These are phyloP conservation scores for Letharia columbiana DNA, from an alignment of 495 filamentous ascomycete genomes.

Conservation along the genomic window DNA sequence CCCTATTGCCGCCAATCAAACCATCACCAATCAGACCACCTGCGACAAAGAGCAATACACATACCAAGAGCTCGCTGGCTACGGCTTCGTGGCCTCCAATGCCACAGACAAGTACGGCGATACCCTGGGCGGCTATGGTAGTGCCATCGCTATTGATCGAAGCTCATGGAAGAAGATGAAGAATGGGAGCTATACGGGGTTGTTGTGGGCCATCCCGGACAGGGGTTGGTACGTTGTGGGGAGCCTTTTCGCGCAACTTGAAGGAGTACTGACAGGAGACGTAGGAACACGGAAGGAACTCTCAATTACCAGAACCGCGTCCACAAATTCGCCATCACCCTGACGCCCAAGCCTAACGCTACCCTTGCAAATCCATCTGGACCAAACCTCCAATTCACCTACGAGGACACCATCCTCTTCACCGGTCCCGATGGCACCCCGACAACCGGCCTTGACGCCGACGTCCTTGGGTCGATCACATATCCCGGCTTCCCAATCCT, in stretches of 20 bases:
- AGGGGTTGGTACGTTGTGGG: constrained; percentile 52
- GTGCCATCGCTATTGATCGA: constrained; percentile 55
- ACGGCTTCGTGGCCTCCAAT: constrained; percentile 52
- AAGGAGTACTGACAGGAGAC: neutral
- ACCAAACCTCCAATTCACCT: constrained; percentile 58
- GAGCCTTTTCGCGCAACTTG: neutral
- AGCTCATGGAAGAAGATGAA: constrained; percentile 52
- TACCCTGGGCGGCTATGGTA: constrained; percentile 62
- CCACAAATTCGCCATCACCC: constrained; percentile 58
- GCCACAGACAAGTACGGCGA: constrained; percentile 64
- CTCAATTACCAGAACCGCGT: constrained; percentile 65
- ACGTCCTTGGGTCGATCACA: constrained; percentile 42
- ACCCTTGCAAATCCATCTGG: constrained; percentile 46
- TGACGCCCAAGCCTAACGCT: constrained; percentile 45
- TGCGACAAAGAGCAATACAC: constrained; percentile 58
- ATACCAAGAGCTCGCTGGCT: constrained; percentile 65
- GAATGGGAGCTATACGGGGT: constrained; percentile 51
- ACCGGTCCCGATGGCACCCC: constrained; percentile 59
- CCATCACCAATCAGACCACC: constrained; percentile 43
- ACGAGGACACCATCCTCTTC: constrained; percentile 60
- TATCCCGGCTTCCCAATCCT: constrained; percentile 57
- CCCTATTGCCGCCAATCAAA: neutral
- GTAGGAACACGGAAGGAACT: constrained; percentile 64
- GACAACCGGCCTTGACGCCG: constrained; percentile 63
- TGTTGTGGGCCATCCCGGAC: constrained; percentile 59